These are phyloP conservation scores for Trypanosoma lewisi DNA, from an alignment of 208 protist genomes.

Conservation along the genomic window DNA sequence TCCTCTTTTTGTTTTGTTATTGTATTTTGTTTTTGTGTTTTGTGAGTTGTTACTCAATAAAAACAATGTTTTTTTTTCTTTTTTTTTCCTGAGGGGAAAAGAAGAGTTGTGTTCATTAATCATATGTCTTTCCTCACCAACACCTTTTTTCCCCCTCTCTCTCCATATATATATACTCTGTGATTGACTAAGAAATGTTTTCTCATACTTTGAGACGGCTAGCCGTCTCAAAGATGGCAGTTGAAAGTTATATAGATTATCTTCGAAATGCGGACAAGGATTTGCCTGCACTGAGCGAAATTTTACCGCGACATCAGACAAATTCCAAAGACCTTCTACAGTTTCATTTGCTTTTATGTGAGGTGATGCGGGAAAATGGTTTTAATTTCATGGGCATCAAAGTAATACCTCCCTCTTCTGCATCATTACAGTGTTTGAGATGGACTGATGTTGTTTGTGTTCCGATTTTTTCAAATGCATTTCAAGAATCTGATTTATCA, in stretches of 20 bases:
- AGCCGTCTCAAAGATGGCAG: slow-evolving; percentile 24
- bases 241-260: slow-evolving; percentile 65
- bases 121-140: neutral
- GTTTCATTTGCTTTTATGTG: slow-evolving; percentile 74
- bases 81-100: slow-evolving; percentile 10
- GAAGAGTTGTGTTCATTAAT: too few relatives aligned
- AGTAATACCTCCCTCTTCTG: slow-evolving; percentile 48
- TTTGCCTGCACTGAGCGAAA: slow-evolving; percentile 55
- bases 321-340: slow-evolving; percentile 38
- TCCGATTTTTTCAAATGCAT: slow-evolving; percentile 68
- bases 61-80: slow-evolving; percentile 9
- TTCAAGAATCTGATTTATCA: slow-evolving; percentile 32
- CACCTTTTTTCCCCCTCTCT: neutral
- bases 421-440: slow-evolving; percentile 41
- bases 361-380: slow-evolving; percentile 47
- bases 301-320: slow-evolving; percentile 53
- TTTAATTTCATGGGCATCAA: slow-evolving; percentile 69
- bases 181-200: slow-evolving; percentile 17
- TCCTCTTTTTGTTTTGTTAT: too few relatives aligned
- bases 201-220: slow-evolving; percentile 16
- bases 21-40: neutral
- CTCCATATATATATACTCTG: neutral
- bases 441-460: slow-evolving; percentile 49
- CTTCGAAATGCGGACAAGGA: slow-evolving; percentile 56
- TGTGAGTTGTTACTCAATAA: slow-evolving; percentile 1